Conservation (phyloP, 768 basidiomycete species). For the Suillus decipiens region DNA sequence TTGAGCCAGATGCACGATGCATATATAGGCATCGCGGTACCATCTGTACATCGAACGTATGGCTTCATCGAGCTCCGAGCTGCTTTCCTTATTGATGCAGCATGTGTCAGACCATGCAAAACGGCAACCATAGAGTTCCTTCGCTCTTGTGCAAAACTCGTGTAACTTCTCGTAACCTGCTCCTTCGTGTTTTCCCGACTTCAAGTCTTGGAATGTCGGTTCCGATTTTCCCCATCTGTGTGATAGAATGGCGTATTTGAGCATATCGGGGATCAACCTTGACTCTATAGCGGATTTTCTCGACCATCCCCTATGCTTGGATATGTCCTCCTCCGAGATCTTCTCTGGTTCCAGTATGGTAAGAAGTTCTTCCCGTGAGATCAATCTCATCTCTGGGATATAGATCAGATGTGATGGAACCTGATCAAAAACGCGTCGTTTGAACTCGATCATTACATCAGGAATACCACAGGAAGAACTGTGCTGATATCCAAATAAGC, state of each 20-base stretch:
- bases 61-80: slow-evolving; percentile 20
- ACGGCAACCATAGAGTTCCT: slow-evolving; percentile 1
- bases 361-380: slow-evolving; percentile 7
- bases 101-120: slow-evolving; percentile 17
- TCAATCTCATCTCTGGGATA: slow-evolving; percentile 11
- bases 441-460: slow-evolving; percentile 7
- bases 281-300: slow-evolving; percentile 5
- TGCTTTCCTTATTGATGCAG: slow-evolving; percentile 19
- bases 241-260: slow-evolving; percentile 13
- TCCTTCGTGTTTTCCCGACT: not conserved
- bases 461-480: not conserved
- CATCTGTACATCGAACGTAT: slow-evolving; percentile 22
- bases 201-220: slow-evolving; percentile 11
- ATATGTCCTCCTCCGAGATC: slow-evolving; percentile 5
- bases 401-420: slow-evolving; percentile 11
- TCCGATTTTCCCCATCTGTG: slow-evolving; percentile 12
- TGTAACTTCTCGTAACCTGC: slow-evolving; percentile 6
- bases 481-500: not conserved
- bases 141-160: slow-evolving; percentile 7
- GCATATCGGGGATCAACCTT: not conserved
- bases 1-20: slow-evolving; percentile 15
- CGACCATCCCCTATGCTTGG: not conserved
- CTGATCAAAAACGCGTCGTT: slow-evolving; percentile 11
- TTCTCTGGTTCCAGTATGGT: slow-evolving; percentile 10
- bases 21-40: slow-evolving; percentile 19